Conservation (phyloP, 148 eudicot species). For the Arctostaphylos glauca region DNA sequence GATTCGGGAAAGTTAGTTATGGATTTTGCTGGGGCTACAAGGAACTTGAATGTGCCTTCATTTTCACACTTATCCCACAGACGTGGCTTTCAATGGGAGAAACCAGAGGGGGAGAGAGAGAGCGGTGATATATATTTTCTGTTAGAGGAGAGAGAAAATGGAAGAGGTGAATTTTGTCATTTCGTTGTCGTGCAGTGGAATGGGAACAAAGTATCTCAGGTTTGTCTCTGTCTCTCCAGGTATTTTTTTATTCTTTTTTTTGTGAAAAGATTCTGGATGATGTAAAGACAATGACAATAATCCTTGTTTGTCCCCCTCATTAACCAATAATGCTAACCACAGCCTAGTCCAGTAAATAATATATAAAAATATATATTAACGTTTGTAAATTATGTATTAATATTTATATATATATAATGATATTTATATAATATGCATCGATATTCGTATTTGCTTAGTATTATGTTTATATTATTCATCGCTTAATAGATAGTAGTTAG, state of each 20-base stretch:
- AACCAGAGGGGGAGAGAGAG: conserved; percentile 32
- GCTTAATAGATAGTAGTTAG: too few species aligned
- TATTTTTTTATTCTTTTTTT: background rate
- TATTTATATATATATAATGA: too few species aligned
- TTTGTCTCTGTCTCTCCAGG: conserved; percentile 24
- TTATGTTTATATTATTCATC: too few species aligned
- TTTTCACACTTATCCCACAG: conserved; percentile 37
- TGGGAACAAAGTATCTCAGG: conserved; percentile 28
- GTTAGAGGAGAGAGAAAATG: conserved; percentile 14
- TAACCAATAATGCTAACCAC: too few species aligned
- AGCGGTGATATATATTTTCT: background rate
- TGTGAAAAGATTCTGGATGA: too few species aligned
- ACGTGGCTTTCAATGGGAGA: conserved; percentile 53
- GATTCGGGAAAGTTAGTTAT: conserved; percentile 9
- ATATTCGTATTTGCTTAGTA: too few species aligned
- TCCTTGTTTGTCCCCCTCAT: too few species aligned
- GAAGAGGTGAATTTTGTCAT: background rate
- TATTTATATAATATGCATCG: too few species aligned
- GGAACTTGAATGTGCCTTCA: conserved; percentile 29
- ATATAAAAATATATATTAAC: too few species aligned
- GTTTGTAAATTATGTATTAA: too few species aligned
- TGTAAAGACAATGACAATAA: too few species aligned
- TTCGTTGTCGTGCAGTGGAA: background rate
- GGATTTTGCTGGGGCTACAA: conserved; percentile 33
- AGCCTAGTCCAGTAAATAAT: too few species aligned